These are phyloP conservation scores for Quercus cerris DNA, from an alignment of 306 rosid genomes.

Conservation along the genomic window DNA sequence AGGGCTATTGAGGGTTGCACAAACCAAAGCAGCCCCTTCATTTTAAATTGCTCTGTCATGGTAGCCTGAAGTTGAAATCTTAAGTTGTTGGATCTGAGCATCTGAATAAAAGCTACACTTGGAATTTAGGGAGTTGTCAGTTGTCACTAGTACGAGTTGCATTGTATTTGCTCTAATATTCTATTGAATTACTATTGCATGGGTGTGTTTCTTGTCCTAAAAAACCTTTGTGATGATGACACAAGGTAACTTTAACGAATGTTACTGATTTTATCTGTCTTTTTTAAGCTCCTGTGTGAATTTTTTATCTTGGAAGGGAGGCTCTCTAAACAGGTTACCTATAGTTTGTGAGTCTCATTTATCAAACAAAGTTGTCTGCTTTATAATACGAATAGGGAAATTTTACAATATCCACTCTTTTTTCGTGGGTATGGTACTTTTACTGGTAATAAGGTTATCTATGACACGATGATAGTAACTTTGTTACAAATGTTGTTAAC, in stretches of 20 bases:
- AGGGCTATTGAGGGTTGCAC: constrained; percentile 43
- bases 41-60: constrained; percentile 78
- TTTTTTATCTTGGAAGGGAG: neutral
- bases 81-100: neutral
- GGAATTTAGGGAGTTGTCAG: neutral
- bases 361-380: no score
- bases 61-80: constrained; percentile 41
- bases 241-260: neutral
- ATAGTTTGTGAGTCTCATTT: no score
- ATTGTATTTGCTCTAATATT: constrained; percentile 3
- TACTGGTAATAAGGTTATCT: no score
- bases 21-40: constrained; percentile 49
- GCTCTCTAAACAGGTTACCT: no score
- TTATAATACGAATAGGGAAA: no score
- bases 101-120: constrained; percentile 9
- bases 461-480: no score
- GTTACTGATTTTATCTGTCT: neutral
- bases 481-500: no score
- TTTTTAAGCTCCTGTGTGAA: neutral
- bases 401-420: no score
- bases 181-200: neutral
- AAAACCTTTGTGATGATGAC: neutral
- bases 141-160: neutral
- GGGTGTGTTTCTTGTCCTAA: neutral
- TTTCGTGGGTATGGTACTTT: no score